A percentile compares a stretch with the other conserved stretches of the same genome.
These are phyloP conservation scores for Mycena alexandri DNA, from an alignment of 768 basidiomycete species.

Conservation along the genomic window DNA sequence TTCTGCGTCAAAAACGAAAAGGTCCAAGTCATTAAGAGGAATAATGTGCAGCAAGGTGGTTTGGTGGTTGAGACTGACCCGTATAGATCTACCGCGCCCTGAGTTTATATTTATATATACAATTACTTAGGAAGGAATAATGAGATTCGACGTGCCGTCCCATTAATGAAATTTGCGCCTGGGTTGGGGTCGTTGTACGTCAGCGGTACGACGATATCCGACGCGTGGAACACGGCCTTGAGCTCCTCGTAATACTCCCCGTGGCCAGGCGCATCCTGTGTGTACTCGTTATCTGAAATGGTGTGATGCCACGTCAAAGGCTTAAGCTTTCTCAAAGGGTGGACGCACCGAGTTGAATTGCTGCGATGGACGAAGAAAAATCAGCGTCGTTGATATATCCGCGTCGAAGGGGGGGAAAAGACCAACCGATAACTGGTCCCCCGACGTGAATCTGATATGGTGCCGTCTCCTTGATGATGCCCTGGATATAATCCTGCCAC, in stretches of 20 bases:
- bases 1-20: conserved; percentile 46
- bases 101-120: background rate
- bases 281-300: conserved; percentile 79
- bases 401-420: conserved; percentile 61
- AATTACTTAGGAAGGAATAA: background rate
- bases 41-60: background rate
- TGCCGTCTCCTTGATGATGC: conserved; percentile 69
- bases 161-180: conserved; percentile 74
- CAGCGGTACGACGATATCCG: conserved; percentile 75
- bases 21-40: conserved; percentile 4
- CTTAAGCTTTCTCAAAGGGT: background rate
- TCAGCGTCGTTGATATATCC: conserved; percentile 58
- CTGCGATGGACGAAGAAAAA: background rate
- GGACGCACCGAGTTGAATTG: conserved; percentile 29
- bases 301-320: background rate
- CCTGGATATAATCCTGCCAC: conserved; percentile 81
- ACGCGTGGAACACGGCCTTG: conserved; percentile 64
- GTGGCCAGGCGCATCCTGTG: conserved; percentile 58
- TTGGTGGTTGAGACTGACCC: conserved; percentile 60
- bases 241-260: conserved; percentile 75
- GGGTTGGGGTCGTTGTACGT: conserved; percentile 81
- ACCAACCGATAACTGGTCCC: conserved; percentile 82
- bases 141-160: conserved; percentile 64
- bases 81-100: conserved; percentile 83
- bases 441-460: conserved; percentile 78